A percentile compares a stretch with the other conserved stretches of the same genome.
phyloP scores from a whole-genome alignment of 2,329 filamentous ascomycete genomes.

The Talaromyces funiculosus region DNA sequence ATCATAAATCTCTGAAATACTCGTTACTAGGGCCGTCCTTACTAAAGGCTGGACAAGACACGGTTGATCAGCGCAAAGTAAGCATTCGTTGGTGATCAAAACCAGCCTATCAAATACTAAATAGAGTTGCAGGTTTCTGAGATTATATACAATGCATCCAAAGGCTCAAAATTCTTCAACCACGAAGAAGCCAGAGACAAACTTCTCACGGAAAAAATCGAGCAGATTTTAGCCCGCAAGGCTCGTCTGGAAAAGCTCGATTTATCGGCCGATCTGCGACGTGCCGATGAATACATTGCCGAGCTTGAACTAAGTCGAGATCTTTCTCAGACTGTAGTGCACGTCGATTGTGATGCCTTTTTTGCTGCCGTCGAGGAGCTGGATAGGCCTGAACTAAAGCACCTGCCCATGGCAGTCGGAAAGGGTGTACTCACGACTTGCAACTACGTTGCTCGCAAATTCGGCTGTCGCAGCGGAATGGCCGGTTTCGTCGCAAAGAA shows the following conservation, averaged over 20 bases:
- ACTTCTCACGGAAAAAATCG: constrained; percentile 77
- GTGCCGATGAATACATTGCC: constrained; percentile 73
- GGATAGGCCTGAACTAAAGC: constrained; percentile 74
- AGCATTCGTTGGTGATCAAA: background rate
- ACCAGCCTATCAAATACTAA: constrained; percentile 3
- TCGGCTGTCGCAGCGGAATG: constrained; percentile 91
- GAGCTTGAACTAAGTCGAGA: constrained; percentile 75
- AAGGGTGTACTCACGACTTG: constrained; percentile 64
- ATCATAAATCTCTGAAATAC: constrained; percentile 72
- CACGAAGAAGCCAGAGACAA: constrained; percentile 81
- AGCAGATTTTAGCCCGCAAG: constrained; percentile 70
- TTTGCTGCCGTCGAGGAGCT: constrained; percentile 90
- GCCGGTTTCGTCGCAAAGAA: constrained; percentile 93
- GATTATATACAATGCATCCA: constrained; percentile 94
- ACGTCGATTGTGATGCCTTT: constrained; percentile 96
- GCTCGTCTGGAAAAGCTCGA: constrained; percentile 69
- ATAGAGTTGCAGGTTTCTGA: constrained; percentile 67
- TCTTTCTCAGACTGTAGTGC: constrained; percentile 76
- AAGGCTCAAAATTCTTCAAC: constrained; percentile 93
- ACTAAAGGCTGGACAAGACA: constrained; percentile 87
- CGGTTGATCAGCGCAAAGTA: constrained; percentile 85
- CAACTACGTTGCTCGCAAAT: constrained; percentile 87
- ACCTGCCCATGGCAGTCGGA: constrained; percentile 88
- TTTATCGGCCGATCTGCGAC: constrained; percentile 64
- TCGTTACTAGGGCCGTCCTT: constrained; percentile 83